Base-by-base conservation (phyloP, 768 basidiomycete genomes). In the Boletus barrowsii region DNA sequence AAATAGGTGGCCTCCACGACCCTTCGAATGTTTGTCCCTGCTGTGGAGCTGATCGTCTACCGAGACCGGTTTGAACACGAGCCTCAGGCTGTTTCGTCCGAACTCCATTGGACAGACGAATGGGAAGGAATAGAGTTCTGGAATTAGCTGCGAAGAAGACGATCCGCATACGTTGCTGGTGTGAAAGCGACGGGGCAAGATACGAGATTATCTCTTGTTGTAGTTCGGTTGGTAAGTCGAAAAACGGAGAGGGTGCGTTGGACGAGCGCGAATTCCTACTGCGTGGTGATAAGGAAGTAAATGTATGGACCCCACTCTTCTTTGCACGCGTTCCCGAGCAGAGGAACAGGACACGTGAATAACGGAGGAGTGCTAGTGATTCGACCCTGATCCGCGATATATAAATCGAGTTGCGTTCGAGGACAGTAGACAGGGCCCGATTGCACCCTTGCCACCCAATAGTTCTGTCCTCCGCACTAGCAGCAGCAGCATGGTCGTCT, bases 201-300 rank as follows among this genome's bases (percentile, higher is more conserved):
- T 80, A 79, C 13, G 82, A 78, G 33, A 87, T 74, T 36, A 84
- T 79, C 63, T 83, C 64, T 11, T 81, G 75, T 51, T 80, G 78
- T 8, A 88, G 69, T 64, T 88, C 86, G 10, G 66, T 67, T 3
- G 87, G 87, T 13, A 88, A 68, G n/a, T 56, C 35, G 26, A 63
- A 57, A 61, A 81, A 78, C 8, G 72, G 66, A 55, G 62, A 59
- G 15, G 56, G 55, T 4, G 35, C 18, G 15, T 55, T 13, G 45
- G 55, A 32, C 18, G 48, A 51, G 11, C 40, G 47, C 5, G 60
- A 57, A n/a, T 49, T 52, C 42, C 53, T 42, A 42, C 41, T 47
- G 42, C 22, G 33, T 24, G 32, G 41, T 10, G 57, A 59, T 40
- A 53, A 24, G 29, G 58, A 58, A 6, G 33, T 37, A 24, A 50